Percentiles rank a stretch among this genome's conserved stretches.
Conservation (phyloP, 441 rosid genomes). For the Populus tomentosa region DNA sequence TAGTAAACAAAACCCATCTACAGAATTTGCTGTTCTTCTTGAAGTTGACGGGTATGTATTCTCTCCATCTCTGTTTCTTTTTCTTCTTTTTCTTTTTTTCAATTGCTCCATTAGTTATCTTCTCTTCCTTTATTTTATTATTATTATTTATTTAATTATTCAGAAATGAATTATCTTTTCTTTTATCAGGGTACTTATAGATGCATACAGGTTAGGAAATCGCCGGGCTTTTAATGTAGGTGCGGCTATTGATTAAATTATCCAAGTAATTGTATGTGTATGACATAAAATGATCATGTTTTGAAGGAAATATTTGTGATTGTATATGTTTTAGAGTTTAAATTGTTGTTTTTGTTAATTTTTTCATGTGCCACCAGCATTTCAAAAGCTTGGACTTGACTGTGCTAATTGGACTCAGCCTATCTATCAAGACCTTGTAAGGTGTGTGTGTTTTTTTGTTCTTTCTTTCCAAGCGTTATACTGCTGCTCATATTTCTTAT, state of each 20-base stretch:
- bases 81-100: not conserved
- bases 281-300: not conserved
- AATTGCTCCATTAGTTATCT: not conserved
- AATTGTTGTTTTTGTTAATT: not conserved
- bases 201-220: slow-evolving; percentile 72
- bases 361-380: slow-evolving; percentile 56
- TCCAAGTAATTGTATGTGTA: no score
- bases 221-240: slow-evolving; percentile 88
- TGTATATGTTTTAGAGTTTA: slow-evolving; percentile 4
- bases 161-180: not conserved
- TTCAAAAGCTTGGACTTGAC: slow-evolving; percentile 89
- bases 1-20: slow-evolving; percentile 35
- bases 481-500: not conserved
- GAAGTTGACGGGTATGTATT: slow-evolving; percentile 78
- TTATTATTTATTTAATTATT: not conserved
- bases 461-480: not conserved
- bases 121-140: not conserved
- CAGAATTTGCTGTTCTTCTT: slow-evolving; percentile 65
- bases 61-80: not conserved
- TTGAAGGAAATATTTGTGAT: not conserved
- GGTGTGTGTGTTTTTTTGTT: slow-evolving; percentile 34
- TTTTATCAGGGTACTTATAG: slow-evolving; percentile 66
- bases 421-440: slow-evolving; percentile 68
- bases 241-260: slow-evolving; percentile 26
- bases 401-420: slow-evolving; percentile 95